Percentiles rank a stretch among this genome's conserved stretches.
Evolutionary conservation across 768 basidiomycete species (phyloP).

Genomic region (Sporobolomyces roseus): DNA sequence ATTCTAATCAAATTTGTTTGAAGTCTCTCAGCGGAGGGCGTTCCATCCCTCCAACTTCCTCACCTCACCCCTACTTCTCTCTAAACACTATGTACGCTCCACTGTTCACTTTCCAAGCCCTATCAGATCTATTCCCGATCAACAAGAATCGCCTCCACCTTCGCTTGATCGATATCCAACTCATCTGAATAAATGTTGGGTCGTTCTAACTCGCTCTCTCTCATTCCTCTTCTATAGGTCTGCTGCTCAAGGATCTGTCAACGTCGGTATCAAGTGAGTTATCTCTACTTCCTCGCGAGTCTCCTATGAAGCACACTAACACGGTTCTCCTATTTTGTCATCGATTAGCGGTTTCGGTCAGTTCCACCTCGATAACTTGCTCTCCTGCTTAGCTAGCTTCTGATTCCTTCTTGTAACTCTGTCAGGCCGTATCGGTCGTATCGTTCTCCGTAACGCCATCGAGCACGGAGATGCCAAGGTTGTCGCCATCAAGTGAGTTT

Average conservation of each 20-base stretch:
- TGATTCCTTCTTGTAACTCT: background rate
- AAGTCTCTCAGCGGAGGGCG: background rate
- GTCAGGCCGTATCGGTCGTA: slow-evolving; percentile 96
- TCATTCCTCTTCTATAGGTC: slow-evolving; percentile 3
- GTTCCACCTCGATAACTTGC: slow-evolving; percentile 41
- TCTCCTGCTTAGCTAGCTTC: background rate
- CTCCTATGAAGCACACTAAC: slow-evolving; percentile 5
- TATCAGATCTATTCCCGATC: background rate
- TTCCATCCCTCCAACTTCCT: background rate
- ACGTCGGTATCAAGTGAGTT: slow-evolving; percentile 78
- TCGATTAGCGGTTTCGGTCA: slow-evolving; percentile 59
- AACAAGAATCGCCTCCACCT: background rate
- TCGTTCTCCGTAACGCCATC: slow-evolving; percentile 86
- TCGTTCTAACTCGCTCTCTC: background rate
- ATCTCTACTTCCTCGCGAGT: background rate
- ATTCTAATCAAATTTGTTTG: background rate
- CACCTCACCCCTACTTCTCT: background rate
- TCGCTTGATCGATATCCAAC: background rate
- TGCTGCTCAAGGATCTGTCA: slow-evolving; percentile 54
- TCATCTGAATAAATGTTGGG: background rate
- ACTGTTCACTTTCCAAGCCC: too few relatives aligned
- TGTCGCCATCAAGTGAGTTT: slow-evolving; percentile 81
- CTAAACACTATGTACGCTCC: slow-evolving; percentile 16
- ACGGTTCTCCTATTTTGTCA: slow-evolving; percentile 1
- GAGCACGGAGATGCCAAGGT: slow-evolving; percentile 51